Evolutionary conservation across 805 yeast genomes (phyloP).

Genomic region (Wickerhamiella cacticola): DNA sequence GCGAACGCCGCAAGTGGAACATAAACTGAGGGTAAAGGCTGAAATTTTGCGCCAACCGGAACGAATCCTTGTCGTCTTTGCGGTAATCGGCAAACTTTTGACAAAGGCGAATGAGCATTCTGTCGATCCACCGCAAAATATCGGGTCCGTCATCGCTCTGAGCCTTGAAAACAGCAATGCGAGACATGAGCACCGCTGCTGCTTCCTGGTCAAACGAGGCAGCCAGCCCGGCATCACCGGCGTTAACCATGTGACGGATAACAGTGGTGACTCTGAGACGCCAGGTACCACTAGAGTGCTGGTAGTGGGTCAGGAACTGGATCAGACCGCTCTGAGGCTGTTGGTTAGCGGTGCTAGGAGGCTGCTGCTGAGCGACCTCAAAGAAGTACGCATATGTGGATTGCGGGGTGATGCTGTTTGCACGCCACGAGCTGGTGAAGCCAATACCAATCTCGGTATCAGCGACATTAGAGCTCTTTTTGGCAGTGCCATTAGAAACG

Average conservation of each 20-base stretch:
- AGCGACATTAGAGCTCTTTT: conserved; percentile 57
- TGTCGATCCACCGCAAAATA: conserved; percentile 87
- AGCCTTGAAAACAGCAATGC: conserved; percentile 77
- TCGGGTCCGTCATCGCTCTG: conserved; percentile 84
- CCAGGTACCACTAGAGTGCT: conserved; percentile 87
- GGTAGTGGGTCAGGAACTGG: conserved; percentile 85
- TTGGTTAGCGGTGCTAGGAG: conserved; percentile 22
- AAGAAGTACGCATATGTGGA: conserved; percentile 84
- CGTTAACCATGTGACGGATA: conserved; percentile 39
- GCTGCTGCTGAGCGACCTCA: conserved; percentile 43
- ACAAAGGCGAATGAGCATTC: conserved; percentile 78
- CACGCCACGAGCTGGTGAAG: conserved; percentile 76
- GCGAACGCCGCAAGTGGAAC: conserved; percentile 91
- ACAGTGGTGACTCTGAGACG: conserved; percentile 87
- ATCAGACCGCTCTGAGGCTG: conserved; percentile 29
- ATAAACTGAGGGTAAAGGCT: conserved; percentile 90
- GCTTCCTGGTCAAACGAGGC: conserved; percentile 95
- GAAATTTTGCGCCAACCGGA: conserved; percentile 73
- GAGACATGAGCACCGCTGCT: conserved; percentile 86
- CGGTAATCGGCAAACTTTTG: conserved; percentile 88
- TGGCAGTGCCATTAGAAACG: conserved; percentile 44
- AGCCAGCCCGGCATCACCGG: conserved; percentile 44
- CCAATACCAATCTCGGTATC: conserved; percentile 93
- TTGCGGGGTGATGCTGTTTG: conserved; percentile 74
- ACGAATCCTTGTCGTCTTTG: conserved; percentile 71